phyloP scores from a whole-genome alignment of 352 stramenopile species.

The Phytophthora crassamura region DNA sequence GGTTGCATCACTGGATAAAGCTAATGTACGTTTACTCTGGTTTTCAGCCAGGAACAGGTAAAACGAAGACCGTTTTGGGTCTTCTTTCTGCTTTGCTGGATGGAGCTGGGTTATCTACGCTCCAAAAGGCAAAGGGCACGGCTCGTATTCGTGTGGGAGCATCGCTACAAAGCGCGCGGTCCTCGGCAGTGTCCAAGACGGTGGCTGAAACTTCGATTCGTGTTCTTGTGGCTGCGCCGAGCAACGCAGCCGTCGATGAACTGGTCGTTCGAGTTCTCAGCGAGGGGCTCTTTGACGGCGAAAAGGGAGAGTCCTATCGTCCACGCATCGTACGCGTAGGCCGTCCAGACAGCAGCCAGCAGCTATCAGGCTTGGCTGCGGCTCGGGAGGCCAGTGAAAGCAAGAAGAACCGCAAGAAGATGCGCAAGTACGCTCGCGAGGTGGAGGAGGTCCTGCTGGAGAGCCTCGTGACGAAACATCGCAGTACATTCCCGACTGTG shows the following conservation, averaged over 20 bases:
- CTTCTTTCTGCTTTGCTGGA: slow-evolving; percentile 79
- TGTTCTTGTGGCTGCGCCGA: slow-evolving; percentile 77
- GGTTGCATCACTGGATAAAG: background rate
- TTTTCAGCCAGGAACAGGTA: slow-evolving; percentile 75
- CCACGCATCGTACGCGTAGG: slow-evolving; percentile 80
- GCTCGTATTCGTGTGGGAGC: slow-evolving; percentile 76
- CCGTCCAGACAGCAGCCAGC: slow-evolving; percentile 59
- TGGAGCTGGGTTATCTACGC: slow-evolving; percentile 56
- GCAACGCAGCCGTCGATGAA: slow-evolving; percentile 84
- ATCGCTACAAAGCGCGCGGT: slow-evolving; percentile 52
- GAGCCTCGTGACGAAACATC: slow-evolving; percentile 70
- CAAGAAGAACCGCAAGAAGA: slow-evolving; percentile 69
- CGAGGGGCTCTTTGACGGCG: slow-evolving; percentile 66
- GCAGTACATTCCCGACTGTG: slow-evolving; percentile 56
- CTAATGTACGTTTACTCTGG: background rate
- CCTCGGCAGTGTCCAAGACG: slow-evolving; percentile 45
- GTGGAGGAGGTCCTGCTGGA: slow-evolving; percentile 79
- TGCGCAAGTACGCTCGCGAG: slow-evolving; percentile 75
- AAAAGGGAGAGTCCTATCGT: slow-evolving; percentile 53
- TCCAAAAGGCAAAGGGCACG: slow-evolving; percentile 58
- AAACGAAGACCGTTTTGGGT: slow-evolving; percentile 85
- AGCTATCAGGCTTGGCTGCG: slow-evolving; percentile 33
- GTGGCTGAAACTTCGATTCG: slow-evolving; percentile 70
- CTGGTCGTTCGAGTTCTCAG: slow-evolving; percentile 73
- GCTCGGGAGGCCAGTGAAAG: slow-evolving; percentile 32